Evolutionary conservation across 108 stramenopile genomes (phyloP).

Genomic region (Epipyxis sp.): DNA sequence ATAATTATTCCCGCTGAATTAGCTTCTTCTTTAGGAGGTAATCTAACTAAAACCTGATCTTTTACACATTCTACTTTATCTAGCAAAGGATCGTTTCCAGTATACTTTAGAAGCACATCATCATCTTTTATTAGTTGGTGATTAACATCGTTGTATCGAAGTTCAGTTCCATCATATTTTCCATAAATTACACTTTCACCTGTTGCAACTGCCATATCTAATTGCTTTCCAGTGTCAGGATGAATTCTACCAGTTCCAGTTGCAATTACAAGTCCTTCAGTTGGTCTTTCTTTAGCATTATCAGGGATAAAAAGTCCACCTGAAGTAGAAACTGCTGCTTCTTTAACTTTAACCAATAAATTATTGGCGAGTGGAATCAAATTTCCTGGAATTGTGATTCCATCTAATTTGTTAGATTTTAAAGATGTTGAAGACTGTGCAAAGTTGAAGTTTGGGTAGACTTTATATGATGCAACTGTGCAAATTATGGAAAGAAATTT

Average conservation of each 20-base stretch:
- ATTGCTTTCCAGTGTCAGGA: constrained; percentile 65
- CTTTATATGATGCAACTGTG: too few relatives aligned
- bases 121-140: constrained; percentile 78
- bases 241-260: constrained; percentile 73
- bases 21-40: constrained; percentile 65
- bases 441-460: too few relatives aligned
- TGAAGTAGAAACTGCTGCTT: constrained; percentile 60
- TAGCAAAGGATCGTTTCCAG: constrained; percentile 62
- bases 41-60: constrained; percentile 71
- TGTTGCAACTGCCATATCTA: constrained; percentile 66
- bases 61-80: constrained; percentile 61
- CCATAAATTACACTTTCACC: constrained; percentile 83
- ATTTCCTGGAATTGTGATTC: constrained; percentile 58
- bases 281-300: constrained; percentile 73
- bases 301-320: constrained; percentile 75
- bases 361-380: constrained; percentile 74
- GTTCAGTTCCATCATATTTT: constrained; percentile 77
- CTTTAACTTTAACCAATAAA: constrained; percentile 68
- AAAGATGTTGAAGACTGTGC: too few relatives aligned
- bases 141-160: constrained; percentile 66
- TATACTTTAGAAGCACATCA: constrained; percentile 76
- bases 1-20: constrained; percentile 69
- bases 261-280: constrained; percentile 68
- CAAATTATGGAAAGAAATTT: too few relatives aligned
- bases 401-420: constrained; percentile 55